Conservation (phyloP, 2,329 filamentous ascomycete species). For the Curvularia spicifera region DNA sequence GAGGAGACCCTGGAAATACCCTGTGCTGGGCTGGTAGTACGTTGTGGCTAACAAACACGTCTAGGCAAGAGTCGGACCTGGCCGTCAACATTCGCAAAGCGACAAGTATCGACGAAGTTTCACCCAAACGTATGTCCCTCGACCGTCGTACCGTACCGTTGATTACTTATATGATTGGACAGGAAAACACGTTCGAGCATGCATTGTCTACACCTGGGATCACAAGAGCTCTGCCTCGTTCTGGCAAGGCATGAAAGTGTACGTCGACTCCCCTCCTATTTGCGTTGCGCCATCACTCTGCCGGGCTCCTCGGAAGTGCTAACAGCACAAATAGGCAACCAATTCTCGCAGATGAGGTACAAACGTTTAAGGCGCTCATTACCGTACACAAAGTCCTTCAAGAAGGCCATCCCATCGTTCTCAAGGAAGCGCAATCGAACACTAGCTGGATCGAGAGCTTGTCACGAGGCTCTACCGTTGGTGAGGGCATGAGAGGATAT, state of each 20-base stretch:
- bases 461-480: slow-evolving; percentile 75
- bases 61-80: slow-evolving; percentile 67
- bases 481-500: slow-evolving; percentile 87
- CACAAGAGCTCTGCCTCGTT: slow-evolving; percentile 95
- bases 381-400: slow-evolving; percentile 97
- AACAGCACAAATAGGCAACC: slow-evolving; percentile 71
- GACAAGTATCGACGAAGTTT: slow-evolving; percentile 70
- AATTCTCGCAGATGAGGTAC: slow-evolving; percentile 96
- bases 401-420: slow-evolving; percentile 86
- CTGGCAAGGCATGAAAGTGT: slow-evolving; percentile 99
- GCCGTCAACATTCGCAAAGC: slow-evolving; percentile 72
- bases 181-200: slow-evolving; percentile 95
- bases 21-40: neutral
- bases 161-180: slow-evolving; percentile 40
- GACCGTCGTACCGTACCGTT: slow-evolving; percentile 9
- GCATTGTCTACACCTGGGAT: slow-evolving; percentile 99
- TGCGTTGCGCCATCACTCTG: neutral
- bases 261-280: slow-evolving; percentile 46
- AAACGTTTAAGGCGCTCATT: slow-evolving; percentile 98
- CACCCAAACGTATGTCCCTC: slow-evolving; percentile 65
- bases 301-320: slow-evolving; percentile 14
- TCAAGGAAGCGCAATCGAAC: slow-evolving; percentile 89
- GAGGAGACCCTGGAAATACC: neutral
- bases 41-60: slow-evolving; percentile 2
- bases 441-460: slow-evolving; percentile 91